Base-by-base conservation (phyloP, 192 early-diverging fungal genomes). In the Linnemannia exigua region DNA sequence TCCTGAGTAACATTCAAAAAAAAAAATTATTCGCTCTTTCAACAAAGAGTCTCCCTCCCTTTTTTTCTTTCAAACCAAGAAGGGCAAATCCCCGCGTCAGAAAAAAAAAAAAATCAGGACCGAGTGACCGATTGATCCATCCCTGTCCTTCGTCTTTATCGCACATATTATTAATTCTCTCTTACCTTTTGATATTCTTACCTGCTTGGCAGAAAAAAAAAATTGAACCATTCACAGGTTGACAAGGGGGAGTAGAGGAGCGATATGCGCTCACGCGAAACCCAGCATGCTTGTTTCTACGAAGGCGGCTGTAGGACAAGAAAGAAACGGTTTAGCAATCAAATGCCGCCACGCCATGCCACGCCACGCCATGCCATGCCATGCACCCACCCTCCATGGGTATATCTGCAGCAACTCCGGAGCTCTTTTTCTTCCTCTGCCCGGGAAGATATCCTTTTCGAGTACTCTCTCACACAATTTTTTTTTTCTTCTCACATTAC, bases 1-100 rank as follows among this genome's bases (percentile, higher is more conserved):
- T 93, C 75, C 91, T 93, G 73, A 93, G 87, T 61, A 89, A 86
- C 37, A 88, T 91, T 74, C 33, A 77, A 77, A 77, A 77, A 77
- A 72, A 28, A 51, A 73, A 36, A n/a, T 14, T 75, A 54, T 75
- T 75, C 38, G 11, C 54, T 69, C 70, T 61, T 78, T 71, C 67
- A 67, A 61, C 75, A 54, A 75, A n/a, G 16, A 38, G n/a, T 28
- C 37, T 33, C 1, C 41, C 41, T 44, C 38, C 70, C 28, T 72
- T 36, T 52, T 36, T 73, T n/a, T 72, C n/a, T 17, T n/a, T 36
- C 47, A 48, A 22, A 35, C 2, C 2, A 66, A 37, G 36, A 68
- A 37, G 5, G 6, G 36, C 38, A 69, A 41, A 41, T 69, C 67
- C 36, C 33, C 67, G 33, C 67, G 58, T 31, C 58, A 63, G 58